Base-by-base conservation (phyloP, 768 basidiomycete species). In the Tulasnella sp. region DNA sequence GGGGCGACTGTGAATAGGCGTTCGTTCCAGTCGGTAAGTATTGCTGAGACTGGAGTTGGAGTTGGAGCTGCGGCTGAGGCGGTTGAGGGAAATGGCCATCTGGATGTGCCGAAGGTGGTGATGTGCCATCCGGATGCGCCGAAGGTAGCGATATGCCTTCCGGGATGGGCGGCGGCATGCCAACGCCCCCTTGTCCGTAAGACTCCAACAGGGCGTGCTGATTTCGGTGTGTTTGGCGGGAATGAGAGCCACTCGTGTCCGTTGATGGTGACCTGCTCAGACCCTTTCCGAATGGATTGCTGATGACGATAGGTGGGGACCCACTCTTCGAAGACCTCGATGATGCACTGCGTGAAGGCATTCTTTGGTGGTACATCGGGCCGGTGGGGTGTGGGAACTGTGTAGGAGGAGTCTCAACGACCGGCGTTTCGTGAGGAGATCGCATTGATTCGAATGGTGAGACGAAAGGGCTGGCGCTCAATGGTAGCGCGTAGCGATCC, bases 161-260 rank as follows among this genome's bases (percentile, higher is more conserved):
- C 2, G 34, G 55, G 5, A n/a, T 38, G 13, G 19, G 23, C 1
- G 19, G 55, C 1, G 55, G 55, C 34, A 38, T 38, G 23, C 42
- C 43, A 21, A 55, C 19, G 4, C 34, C 42, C 13, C 41, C 55
- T 21, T 48, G 45, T 21, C 26, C 19, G 29, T 56, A 56, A 3
- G 55, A 56, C 19, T 56, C 55, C 43, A 56, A n/a, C 19, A 56
- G 29, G 7, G 55, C 55, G 26, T 56, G 55, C 30, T 56, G 55
- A 15, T 56, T 43, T 10, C 44, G 41, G 24, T 24, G 55, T 23
- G 55, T 26, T 26, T 55, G 41, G 21, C 41, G 44, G 42, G 41
- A 27, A 26, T 30, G 53, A 21, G 53, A 55, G 26, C 42, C 30
- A 15, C 30, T 55, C 24, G 34, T 21, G 30, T 29, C 44, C 13